Conservation (phyloP, 257 asterid species). For the Ligustrum vulgare region DNA sequence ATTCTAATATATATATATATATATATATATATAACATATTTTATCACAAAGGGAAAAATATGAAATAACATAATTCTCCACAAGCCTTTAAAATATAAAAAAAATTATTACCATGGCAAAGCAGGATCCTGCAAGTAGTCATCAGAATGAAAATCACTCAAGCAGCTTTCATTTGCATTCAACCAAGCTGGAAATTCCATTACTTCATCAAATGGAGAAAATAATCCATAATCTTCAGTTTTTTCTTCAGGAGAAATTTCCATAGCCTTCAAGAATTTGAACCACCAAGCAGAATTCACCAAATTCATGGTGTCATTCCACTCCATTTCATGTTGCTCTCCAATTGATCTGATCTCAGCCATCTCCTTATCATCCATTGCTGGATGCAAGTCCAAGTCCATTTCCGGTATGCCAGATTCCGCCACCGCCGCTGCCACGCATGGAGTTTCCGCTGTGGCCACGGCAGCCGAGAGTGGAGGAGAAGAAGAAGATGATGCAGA, state of each 20-base stretch:
- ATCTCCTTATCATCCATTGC: slow-evolving; percentile 87
- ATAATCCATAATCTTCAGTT: slow-evolving; percentile 30
- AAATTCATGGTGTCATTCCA: slow-evolving; percentile 87
- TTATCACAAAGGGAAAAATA: slow-evolving; percentile 9
- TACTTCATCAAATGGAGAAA: slow-evolving; percentile 65
- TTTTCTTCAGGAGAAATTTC: slow-evolving; percentile 56
- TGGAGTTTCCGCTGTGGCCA: slow-evolving; percentile 45
- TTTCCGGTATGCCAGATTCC: slow-evolving; percentile 22
- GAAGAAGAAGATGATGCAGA: slow-evolving; percentile 56
- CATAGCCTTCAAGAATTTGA: slow-evolving; percentile 69
- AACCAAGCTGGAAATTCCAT: slow-evolving; percentile 93
- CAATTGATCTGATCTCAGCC: slow-evolving; percentile 89
- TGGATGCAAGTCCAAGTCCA: slow-evolving; percentile 59
- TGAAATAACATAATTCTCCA: background rate
- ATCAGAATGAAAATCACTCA: slow-evolving; percentile 49
- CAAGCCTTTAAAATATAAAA: background rate
- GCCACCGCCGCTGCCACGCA: slow-evolving; percentile 37
- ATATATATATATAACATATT: too few species aligned
- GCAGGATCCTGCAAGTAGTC: slow-evolving; percentile 71
- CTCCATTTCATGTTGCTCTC: slow-evolving; percentile 87
- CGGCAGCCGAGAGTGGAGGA: slow-evolving; percentile 40
- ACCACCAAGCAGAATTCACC: slow-evolving; percentile 91
- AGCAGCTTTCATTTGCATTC: slow-evolving; percentile 59
- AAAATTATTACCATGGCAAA: slow-evolving; percentile 76
- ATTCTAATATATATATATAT: too few species aligned